Evolutionary conservation across 2,329 filamentous ascomycete genomes (phyloP), one percentile per base, ranked within the genome.

Genomic region (Didymella segeticola): DNA sequence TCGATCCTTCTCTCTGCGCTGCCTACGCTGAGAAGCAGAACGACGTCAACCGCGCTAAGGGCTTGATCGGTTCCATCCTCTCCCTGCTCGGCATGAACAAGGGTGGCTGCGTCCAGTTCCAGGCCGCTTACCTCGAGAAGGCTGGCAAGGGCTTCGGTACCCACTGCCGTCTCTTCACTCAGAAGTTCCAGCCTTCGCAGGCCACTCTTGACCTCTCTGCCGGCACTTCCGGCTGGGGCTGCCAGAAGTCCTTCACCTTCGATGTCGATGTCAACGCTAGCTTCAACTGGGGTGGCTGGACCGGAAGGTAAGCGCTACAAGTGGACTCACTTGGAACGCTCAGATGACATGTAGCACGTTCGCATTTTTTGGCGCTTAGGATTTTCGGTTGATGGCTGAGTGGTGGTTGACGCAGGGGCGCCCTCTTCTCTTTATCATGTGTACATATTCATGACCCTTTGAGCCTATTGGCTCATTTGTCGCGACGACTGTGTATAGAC

Each of bases 161-260:
- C 23, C 60, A 67, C 52, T 67, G 64, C 57, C 60, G 64, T 53
- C 64, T 67, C 43, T 67, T 64, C 60, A 67, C 55, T 45, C 60
- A 64, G 57, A 58, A 62, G 58, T 66, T 64, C 50, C 31, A 47
- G 14, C 42, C 60, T 14, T 2, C 39, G 6, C 53, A 64, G 52
- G 64, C 57, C 23, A 63, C 43, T 36, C 56, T 66, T 25, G 61
- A 67, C 51, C 58, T 67, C 41, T 62, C 48, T 23, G 39, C 49
- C 15, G 55, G 47, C 26, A 42, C 37, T 11, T 49, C 55, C 15
- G 17, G 51, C 20, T 66, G 63, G 61, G 56, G 63, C 25, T 64
- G 63, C 60, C 54, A 62, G 48, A 64, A 63, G 58, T 62, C 61
- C n/a, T 67, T 45, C 54, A 64, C 62, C 39, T 67, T 45, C 39